Evolutionary conservation across 2,329 filamentous ascomycete species (phyloP), one percentile per base, ranked within the genome.

Genomic region (Fusarium sterilihyphosum): DNA sequence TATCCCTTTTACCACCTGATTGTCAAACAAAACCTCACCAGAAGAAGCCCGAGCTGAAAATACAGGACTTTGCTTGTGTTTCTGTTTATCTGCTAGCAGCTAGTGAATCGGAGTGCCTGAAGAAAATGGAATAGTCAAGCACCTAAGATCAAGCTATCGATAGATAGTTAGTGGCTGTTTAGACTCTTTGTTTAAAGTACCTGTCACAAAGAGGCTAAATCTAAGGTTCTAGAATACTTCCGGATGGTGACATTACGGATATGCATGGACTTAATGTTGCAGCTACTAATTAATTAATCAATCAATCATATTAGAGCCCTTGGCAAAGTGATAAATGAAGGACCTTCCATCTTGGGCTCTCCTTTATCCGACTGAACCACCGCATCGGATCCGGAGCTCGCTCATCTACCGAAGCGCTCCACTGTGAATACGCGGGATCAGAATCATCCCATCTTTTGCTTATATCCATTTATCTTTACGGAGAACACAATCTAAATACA

Each of bases 321-420:
- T 56, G 37, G 37, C 37, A 56, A 22, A n/a, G 24, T 18, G 24
- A 43, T 31, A 31, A 31, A 56, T 56, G 37, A 56, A 38, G 22
- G 60, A 58, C 52, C 33, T 63, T 63, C 52, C 52, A 40, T 38
- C 24, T 26, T 46, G 58, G 18, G 60, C 40, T 40, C 26, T 38
- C n/a, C 33, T 35, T 49, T 26, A 59, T n/a, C 65, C 62, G 50
- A 46, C 68, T 35, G 58, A 72, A 67, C 67, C 67, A 40, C 49
- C 26, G 46, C 33, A 43, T 59, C 65, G 70, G 69, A 56, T 44
- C 50, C 53, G 52, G 67, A 49, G 46, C 20, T 22, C 43, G 17
- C 17, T 8, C 13, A 66, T 46, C 24, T 65, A 22, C 60, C 61
- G 38, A 54, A 26, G 22, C 47, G 37, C 31, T 54, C 50, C 35